Percentiles rank a stretch among this genome's conserved stretches.
These are phyloP conservation scores for Fusarium papillatum DNA, from an alignment of 2,329 filamentous ascomycete genomes.

Conservation along the genomic window DNA sequence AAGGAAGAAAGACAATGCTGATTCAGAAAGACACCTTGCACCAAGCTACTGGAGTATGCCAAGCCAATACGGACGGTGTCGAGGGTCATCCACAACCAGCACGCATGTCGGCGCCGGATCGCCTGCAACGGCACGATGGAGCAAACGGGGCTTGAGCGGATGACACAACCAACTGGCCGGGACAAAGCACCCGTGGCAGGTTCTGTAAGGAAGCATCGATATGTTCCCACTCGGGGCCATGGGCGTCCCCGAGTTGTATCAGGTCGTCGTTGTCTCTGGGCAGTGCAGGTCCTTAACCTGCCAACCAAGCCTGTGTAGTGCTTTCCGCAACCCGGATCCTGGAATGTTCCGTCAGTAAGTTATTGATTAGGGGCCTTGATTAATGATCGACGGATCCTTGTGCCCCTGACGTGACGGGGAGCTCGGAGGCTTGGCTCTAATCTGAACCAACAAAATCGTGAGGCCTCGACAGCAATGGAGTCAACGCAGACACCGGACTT, in stretches of 20 bases:
- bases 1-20: background rate
- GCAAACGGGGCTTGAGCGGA: slow-evolving; percentile 3
- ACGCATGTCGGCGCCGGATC: slow-evolving; percentile 10
- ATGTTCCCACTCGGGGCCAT: slow-evolving; percentile 23
- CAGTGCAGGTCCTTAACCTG: slow-evolving; percentile 1
- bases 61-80: background rate
- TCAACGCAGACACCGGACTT: slow-evolving; percentile 14
- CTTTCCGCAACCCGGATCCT: background rate
- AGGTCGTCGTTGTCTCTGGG: slow-evolving; percentile 2
- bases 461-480: slow-evolving; percentile 3
- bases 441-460: slow-evolving; percentile 3
- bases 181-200: slow-evolving; percentile 8
- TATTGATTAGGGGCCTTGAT: background rate
- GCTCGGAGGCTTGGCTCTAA: slow-evolving; percentile 2
- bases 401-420: background rate
- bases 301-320: slow-evolving; percentile 1
- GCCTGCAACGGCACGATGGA: slow-evolving; percentile 8
- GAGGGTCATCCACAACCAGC: background rate
- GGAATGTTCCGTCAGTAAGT: slow-evolving; percentile 6
- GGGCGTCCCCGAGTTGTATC: slow-evolving; percentile 6
- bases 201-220: background rate
- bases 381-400: background rate
- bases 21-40: background rate
- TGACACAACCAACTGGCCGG: background rate
- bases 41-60: background rate